Evolutionary conservation across 2,329 filamentous ascomycete species (phyloP).

Genomic region (Exophiala phaeomuriformis): DNA sequence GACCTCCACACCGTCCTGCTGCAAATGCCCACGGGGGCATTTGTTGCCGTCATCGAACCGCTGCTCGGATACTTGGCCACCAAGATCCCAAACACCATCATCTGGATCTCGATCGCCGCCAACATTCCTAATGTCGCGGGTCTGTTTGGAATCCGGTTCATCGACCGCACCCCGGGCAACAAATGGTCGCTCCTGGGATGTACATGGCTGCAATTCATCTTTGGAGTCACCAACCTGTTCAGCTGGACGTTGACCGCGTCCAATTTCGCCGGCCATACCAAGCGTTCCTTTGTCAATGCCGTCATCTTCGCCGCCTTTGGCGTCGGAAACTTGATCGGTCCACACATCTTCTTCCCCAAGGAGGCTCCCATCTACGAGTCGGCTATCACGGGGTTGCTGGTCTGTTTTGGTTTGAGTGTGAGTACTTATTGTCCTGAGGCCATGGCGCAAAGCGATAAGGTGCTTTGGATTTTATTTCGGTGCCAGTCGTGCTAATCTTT

Average conservation of each 20-base stretch:
- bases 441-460: background rate
- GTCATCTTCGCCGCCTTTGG: constrained; percentile 45
- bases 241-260: constrained; percentile 46
- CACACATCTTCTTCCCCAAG: constrained; percentile 41
- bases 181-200: constrained; percentile 45
- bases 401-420: constrained; percentile 36
- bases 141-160: constrained; percentile 45
- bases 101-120: constrained; percentile 25
- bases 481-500: background rate
- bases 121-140: constrained; percentile 34
- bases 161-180: constrained; percentile 34
- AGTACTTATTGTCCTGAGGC: background rate
- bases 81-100: constrained; percentile 38
- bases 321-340: constrained; percentile 43
- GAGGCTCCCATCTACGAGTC: constrained; percentile 41
- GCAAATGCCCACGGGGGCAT: constrained; percentile 31
- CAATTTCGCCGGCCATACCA: constrained; percentile 45
- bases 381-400: constrained; percentile 37
- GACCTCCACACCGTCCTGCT: constrained; percentile 32
- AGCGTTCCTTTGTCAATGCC: constrained; percentile 44
- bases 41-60: constrained; percentile 29
- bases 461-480: no score
- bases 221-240: constrained; percentile 45
- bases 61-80: constrained; percentile 40
- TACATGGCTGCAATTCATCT: constrained; percentile 46